Evolutionary conservation across 139 green algal species (phyloP).

Genomic region (Chlamydomonas sp.): DNA sequence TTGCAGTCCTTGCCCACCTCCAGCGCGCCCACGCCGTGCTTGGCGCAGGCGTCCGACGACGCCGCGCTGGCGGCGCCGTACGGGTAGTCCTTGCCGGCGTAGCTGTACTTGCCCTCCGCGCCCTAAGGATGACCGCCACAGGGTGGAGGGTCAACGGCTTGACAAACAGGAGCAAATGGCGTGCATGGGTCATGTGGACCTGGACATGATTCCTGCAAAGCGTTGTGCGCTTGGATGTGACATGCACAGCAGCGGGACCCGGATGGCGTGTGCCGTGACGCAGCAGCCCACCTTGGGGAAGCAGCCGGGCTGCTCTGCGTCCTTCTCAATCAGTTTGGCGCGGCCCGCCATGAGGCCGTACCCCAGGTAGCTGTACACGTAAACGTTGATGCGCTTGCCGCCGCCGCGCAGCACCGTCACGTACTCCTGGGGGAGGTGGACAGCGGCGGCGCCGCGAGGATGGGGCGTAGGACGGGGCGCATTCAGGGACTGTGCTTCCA

Average conservation of each 20-base stretch:
- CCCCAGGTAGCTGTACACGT: constrained; percentile 97
- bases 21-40: constrained; percentile 43
- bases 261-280: too few relatives aligned
- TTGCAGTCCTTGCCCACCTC: constrained; percentile 52
- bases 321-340: constrained; percentile 74
- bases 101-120: constrained; percentile 26
- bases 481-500: too few relatives aligned
- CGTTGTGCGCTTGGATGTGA: too few relatives aligned
- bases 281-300: constrained; percentile 49
- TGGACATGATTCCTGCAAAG: too few relatives aligned
- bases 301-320: constrained; percentile 72
- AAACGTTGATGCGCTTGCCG: constrained; percentile 86
- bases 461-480: too few relatives aligned
- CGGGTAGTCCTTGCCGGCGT: constrained; percentile 58
- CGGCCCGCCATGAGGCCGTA: constrained; percentile 97
- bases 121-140: neutral
- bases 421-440: constrained; percentile 1
- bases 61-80: neutral
- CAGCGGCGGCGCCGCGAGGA: neutral
- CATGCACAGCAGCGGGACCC: too few relatives aligned
- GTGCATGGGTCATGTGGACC: too few relatives aligned
- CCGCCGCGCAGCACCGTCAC: constrained; percentile 45
- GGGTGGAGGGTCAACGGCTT: neutral
- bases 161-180: neutral
- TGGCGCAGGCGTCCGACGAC: constrained; percentile 20